phyloP scores from a whole-genome alignment of 2,329 filamentous ascomycete species.

The Diaporthe citriasiana region DNA sequence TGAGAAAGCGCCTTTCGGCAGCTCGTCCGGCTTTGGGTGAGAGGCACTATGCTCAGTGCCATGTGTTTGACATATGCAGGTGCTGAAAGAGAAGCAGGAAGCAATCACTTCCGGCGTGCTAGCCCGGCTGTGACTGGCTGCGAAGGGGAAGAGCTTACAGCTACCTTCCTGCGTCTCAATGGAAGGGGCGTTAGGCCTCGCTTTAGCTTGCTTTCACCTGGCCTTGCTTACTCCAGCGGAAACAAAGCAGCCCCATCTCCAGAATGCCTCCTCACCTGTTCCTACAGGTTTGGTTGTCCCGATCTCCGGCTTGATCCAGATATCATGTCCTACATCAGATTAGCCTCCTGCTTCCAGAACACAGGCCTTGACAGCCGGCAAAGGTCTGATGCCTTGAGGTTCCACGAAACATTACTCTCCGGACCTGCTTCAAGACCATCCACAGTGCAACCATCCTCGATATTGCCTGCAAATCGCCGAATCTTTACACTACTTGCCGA shows the following conservation, averaged over 20 bases:
- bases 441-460: conserved; percentile 37
- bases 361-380: conserved; percentile 23
- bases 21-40: background rate
- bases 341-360: background rate
- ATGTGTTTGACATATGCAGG: conserved; percentile 10
- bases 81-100: background rate
- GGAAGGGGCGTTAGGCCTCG: background rate
- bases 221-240: background rate
- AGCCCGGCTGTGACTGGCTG: background rate
- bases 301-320: conserved; percentile 13
- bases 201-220: background rate
- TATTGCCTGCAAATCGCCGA: conserved; percentile 34
- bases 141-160: background rate
- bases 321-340: conserved; percentile 27
- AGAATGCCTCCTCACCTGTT: conserved; percentile 3
- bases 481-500: conserved; percentile 8
- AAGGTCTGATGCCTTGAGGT: conserved; percentile 34
- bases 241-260: background rate
- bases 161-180: background rate
- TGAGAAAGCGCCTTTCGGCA: conserved; percentile 8
- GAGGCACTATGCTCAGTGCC: background rate
- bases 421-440: conserved; percentile 16
- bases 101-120: background rate
- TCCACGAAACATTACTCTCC: conserved; percentile 28
- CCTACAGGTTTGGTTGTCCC: conserved; percentile 23